Evolutionary conservation across 176 grass and related monocot genomes (phyloP).

Genomic region (Ananas comosus): DNA sequence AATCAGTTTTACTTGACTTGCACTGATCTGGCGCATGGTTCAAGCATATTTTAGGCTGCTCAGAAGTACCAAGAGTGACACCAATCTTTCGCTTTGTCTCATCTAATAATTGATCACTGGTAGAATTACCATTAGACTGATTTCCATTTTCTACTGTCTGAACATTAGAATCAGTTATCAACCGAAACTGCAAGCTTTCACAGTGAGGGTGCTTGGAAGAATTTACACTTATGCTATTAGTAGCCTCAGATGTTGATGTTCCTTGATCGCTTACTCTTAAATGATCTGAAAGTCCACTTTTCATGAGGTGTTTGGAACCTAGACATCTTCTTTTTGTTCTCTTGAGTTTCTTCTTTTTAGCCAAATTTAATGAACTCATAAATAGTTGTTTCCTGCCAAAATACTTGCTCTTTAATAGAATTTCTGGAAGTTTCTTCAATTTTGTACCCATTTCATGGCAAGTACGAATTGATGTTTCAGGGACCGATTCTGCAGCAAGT

Average conservation of each 20-base stretch:
- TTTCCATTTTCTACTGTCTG: neutral
- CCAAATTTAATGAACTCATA: slow-evolving; percentile 34
- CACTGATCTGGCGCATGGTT: slow-evolving; percentile 10
- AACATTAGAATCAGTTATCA: neutral
- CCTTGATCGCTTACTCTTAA: slow-evolving; percentile 19
- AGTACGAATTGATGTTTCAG: neutral
- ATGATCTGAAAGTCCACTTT: neutral
- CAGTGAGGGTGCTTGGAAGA: slow-evolving; percentile 17
- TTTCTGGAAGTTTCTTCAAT: slow-evolving; percentile 33
- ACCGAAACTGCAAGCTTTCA: slow-evolving; percentile 8
- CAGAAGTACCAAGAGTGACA: neutral
- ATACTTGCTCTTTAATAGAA: slow-evolving; percentile 31
- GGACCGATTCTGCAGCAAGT: slow-evolving; percentile 5
- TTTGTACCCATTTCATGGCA: slow-evolving; percentile 21
- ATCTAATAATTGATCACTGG: slow-evolving; percentile 1
- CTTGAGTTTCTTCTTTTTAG: slow-evolving; percentile 41
- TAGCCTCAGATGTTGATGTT: slow-evolving; percentile 45
- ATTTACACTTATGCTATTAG: slow-evolving; percentile 1
- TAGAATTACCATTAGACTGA: neutral
- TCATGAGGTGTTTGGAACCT: slow-evolving; percentile 16
- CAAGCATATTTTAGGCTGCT: neutral
- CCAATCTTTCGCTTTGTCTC: slow-evolving; percentile 13
- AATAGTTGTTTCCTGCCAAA: slow-evolving; percentile 41
- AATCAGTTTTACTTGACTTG: slow-evolving; percentile 8
- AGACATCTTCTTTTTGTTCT: slow-evolving; percentile 27